Percentiles rank a stretch among this genome's conserved stretches.
Evolutionary conservation across 148 eudicot genomes (phyloP).

Genomic region (Rhododendron kiyosumense): DNA sequence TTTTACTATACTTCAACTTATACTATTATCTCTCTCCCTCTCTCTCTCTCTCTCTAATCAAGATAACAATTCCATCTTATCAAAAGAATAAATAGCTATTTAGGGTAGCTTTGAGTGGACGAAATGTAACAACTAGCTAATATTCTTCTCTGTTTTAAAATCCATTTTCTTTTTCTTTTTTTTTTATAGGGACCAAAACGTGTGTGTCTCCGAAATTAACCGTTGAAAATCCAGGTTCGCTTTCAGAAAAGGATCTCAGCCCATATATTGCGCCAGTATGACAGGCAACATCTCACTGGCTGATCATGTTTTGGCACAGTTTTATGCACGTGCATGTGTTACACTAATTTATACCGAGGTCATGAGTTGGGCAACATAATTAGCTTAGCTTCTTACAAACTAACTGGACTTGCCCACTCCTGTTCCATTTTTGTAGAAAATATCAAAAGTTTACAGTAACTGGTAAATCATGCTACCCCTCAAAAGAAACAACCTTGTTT

Average conservation of each 20-base stretch:
- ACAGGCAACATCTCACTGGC: not conserved
- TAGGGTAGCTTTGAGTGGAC: slow-evolving; percentile 10
- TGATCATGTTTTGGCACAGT: not conserved
- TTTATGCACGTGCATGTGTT: not conserved
- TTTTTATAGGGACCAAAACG: not conserved
- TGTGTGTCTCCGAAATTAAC: not conserved
- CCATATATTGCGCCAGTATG: not conserved
- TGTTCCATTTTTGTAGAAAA: too few relatives aligned
- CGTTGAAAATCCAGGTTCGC: not conserved
- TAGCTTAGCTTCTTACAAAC: too few relatives aligned
- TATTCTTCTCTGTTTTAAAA: not conserved
- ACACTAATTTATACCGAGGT: not conserved
- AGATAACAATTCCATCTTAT: not conserved
- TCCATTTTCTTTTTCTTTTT: not conserved
- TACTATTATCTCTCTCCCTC: not conserved
- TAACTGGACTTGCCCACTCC: too few relatives aligned
- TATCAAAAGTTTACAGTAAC: too few relatives aligned
- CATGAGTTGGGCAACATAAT: not conserved
- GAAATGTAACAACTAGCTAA: not conserved
- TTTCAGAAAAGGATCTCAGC: not conserved
- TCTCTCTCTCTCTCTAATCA: too few relatives aligned
- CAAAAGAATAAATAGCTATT: not conserved
- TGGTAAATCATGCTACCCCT: too few relatives aligned
- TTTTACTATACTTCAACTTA: not conserved
- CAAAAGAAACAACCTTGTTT: too few relatives aligned